phyloP scores from a whole-genome alignment of 768 basidiomycete genomes.

The Trametes cingulata region DNA sequence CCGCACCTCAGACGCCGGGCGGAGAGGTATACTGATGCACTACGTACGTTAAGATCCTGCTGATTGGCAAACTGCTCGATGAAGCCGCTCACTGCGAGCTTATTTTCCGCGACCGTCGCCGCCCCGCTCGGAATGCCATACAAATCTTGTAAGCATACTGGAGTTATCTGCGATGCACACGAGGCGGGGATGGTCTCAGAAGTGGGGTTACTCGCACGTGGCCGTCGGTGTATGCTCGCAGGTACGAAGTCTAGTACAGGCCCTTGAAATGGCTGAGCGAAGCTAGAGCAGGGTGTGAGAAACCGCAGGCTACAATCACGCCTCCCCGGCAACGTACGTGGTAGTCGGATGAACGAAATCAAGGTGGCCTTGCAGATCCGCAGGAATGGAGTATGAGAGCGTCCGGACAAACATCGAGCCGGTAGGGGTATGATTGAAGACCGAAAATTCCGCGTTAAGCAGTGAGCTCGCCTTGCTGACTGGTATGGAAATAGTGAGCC shows the following conservation, averaged over 20 bases:
- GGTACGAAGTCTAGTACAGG: conserved; percentile 1
- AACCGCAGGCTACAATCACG: conserved; percentile 29
- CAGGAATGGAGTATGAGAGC: conserved; percentile 33
- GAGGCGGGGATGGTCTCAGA: conserved; percentile 23
- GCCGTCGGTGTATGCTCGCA: conserved; percentile 33
- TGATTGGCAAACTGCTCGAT: conserved; percentile 30
- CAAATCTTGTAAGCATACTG: conserved; percentile 33
- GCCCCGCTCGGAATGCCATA: conserved; percentile 31
- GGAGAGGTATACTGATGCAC: too few relatives aligned
- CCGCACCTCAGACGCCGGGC: too few relatives aligned
- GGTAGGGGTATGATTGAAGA: conserved; percentile 27
- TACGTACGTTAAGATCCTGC: conserved; percentile 36
- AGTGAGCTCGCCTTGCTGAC: conserved; percentile 32
- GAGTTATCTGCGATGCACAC: conserved; percentile 31
- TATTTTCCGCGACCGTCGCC: conserved; percentile 7
- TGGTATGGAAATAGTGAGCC: conserved; percentile 25
- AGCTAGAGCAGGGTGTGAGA: conserved; percentile 23
- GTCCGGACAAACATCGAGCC: conserved; percentile 29
- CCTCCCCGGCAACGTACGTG: conserved; percentile 39
- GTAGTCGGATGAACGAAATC: conserved; percentile 32
- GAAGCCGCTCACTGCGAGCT: conserved; percentile 35
- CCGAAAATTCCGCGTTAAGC: conserved; percentile 29
- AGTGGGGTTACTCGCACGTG: conserved; percentile 7
- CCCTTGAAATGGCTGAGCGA: conserved; percentile 40
- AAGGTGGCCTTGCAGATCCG: conserved; percentile 26